Conservation (phyloP, 768 basidiomycete species). For the Agaricus sinodeliciosus region DNA sequence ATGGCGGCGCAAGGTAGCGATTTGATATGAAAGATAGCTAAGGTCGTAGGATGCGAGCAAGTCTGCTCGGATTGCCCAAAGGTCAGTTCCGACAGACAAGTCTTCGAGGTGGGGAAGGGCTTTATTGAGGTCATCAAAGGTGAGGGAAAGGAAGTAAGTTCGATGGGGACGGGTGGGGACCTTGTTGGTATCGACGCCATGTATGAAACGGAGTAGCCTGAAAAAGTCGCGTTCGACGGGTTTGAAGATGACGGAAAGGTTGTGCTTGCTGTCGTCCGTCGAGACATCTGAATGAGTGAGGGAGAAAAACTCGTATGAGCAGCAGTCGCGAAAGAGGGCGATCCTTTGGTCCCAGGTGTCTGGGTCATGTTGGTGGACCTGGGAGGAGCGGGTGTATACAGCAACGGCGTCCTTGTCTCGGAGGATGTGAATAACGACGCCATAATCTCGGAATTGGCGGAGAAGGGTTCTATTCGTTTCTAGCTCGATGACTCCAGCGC, state of each 20-base stretch:
- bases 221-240: slow-evolving; percentile 44
- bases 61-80: slow-evolving; percentile 71
- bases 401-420: slow-evolving; percentile 65
- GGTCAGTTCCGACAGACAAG: slow-evolving; percentile 61
- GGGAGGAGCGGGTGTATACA: slow-evolving; percentile 47
- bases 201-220: slow-evolving; percentile 68
- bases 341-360: slow-evolving; percentile 58
- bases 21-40: slow-evolving; percentile 57
- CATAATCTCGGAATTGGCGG: slow-evolving; percentile 39
- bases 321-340: slow-evolving; percentile 60
- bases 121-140: slow-evolving; percentile 61
- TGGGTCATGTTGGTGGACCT: slow-evolving; percentile 58
- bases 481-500: slow-evolving; percentile 73
- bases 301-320: slow-evolving; percentile 65
- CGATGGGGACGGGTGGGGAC: slow-evolving; percentile 33
- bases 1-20: slow-evolving; percentile 54
- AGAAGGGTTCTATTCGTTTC: slow-evolving; percentile 55
- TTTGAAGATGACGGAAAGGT: slow-evolving; percentile 17
- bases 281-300: slow-evolving; percentile 26
- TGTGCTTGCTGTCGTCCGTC: slow-evolving; percentile 13
- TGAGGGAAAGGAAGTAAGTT: slow-evolving; percentile 69
- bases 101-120: slow-evolving; percentile 49
- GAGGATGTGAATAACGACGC: slow-evolving; percentile 69
- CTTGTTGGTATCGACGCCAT: slow-evolving; percentile 49
- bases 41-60: slow-evolving; percentile 40